Evolutionary conservation across 345 rosid genomes (phyloP).

Genomic region (Populus euphratica): DNA sequence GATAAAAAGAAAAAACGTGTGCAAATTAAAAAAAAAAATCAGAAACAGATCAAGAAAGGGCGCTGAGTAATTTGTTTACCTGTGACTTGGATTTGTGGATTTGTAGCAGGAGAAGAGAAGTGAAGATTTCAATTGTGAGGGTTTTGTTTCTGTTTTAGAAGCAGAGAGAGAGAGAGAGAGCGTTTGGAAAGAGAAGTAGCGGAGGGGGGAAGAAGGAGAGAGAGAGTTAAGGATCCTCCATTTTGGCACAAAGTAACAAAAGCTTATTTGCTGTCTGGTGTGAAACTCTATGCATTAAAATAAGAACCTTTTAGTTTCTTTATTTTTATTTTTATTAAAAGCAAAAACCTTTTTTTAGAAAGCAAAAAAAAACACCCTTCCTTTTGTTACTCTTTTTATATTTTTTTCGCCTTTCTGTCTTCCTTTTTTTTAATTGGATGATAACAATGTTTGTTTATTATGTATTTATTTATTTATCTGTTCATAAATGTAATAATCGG

Average conservation of each 20-base stretch:
- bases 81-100: neutral
- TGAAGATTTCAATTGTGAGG: neutral
- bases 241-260: conserved; percentile 25
- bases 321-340: neutral
- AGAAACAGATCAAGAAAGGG: neutral
- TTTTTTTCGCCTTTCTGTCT: neutral
- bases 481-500: too few species aligned
- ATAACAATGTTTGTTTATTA: too few species aligned
- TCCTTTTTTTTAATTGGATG: too few species aligned
- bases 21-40: neutral
- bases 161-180: neutral
- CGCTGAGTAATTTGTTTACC: neutral
- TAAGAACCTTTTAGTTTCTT: neutral
- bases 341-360: neutral
- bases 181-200: conserved; percentile 1
- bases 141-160: conserved; percentile 1
- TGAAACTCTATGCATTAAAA: conserved; percentile 51
- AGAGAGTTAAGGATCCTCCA: conserved; percentile 29
- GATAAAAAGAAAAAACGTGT: neutral
- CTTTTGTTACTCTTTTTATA: neutral
- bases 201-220: neutral
- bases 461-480: too few species aligned
- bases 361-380: neutral
- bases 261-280: conserved; percentile 42
- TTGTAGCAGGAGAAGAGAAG: conserved; percentile 20